Conservation (phyloP, 768 basidiomycete species). For the Leccinum broughii region DNA sequence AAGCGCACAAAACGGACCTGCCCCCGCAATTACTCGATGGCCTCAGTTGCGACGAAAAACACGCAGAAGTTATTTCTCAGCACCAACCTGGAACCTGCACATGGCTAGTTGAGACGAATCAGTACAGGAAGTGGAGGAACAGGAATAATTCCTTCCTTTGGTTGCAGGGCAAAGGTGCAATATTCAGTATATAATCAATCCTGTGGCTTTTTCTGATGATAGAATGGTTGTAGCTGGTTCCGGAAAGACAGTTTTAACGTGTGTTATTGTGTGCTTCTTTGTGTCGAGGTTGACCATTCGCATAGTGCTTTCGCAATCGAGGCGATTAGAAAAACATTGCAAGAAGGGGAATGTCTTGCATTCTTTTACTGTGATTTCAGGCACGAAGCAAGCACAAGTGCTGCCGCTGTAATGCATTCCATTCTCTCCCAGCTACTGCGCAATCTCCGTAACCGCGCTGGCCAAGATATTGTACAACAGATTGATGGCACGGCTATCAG, state of each 20-base stretch:
- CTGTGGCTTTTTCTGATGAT: background rate
- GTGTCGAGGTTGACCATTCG: background rate
- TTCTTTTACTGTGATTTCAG: conserved; percentile 25
- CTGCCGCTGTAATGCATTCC: conserved; percentile 8
- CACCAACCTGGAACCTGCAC: conserved; percentile 8
- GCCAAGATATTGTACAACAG: background rate
- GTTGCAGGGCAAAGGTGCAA: conserved; percentile 8
- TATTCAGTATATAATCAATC: background rate
- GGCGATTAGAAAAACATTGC: background rate
- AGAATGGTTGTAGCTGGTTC: conserved; percentile 11
- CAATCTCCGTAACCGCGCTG: background rate
- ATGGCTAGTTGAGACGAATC: conserved; percentile 4
- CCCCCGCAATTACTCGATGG: conserved; percentile 2
- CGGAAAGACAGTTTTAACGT: conserved; percentile 20
- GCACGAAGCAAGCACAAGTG: background rate
- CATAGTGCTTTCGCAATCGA: conserved; percentile 2
- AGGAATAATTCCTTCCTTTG: conserved; percentile 5
- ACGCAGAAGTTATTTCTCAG: background rate
- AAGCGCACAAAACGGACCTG: background rate
- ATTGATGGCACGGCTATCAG: background rate
- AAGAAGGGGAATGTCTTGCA: background rate
- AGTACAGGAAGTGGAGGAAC: conserved; percentile 1
- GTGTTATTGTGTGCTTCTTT: background rate
- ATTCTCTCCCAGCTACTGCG: conserved; percentile 16
- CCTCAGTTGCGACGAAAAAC: background rate